phyloP scores from a whole-genome alignment of 2,329 filamentous ascomycete genomes.

The Epichloe elymi region DNA sequence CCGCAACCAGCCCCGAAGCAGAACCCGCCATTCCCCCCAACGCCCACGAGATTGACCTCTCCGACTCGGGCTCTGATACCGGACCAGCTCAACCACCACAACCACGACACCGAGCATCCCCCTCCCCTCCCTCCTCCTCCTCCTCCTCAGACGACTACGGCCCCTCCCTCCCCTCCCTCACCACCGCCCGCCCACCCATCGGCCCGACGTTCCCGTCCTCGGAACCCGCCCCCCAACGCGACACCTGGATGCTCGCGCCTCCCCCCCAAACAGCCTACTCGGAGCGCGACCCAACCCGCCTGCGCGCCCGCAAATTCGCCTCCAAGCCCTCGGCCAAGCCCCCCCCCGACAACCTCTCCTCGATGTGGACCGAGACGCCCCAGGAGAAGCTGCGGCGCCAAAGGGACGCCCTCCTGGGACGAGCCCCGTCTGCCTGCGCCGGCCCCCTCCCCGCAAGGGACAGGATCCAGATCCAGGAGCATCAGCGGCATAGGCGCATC shows the following conservation, averaged over 20 bases:
- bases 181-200: slow-evolving; percentile 31
- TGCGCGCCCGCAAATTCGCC: slow-evolving; percentile 72
- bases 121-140: slow-evolving; percentile 26
- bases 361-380: slow-evolving; percentile 84
- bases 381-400: slow-evolving; percentile 74
- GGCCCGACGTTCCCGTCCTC: slow-evolving; percentile 22
- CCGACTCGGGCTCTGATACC: not conserved
- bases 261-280: slow-evolving; percentile 35
- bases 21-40: not conserved
- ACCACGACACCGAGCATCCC: slow-evolving; percentile 24
- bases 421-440: slow-evolving; percentile 32
- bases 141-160: slow-evolving; percentile 37
- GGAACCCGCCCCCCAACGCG: slow-evolving; percentile 45
- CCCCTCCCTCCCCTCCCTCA: slow-evolving; percentile 37
- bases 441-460: slow-evolving; percentile 25
- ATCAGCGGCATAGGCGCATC: slow-evolving; percentile 33
- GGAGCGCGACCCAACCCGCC: slow-evolving; percentile 70
- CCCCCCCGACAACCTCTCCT: slow-evolving; percentile 32
- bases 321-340: slow-evolving; percentile 33
- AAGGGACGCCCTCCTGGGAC: slow-evolving; percentile 70
- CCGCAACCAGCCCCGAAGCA: slow-evolving; percentile 7
- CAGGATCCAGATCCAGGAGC: slow-evolving; percentile 48
- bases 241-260: slow-evolving; percentile 75
- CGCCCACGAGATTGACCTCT: slow-evolving; percentile 9
- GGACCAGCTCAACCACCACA: slow-evolving; percentile 1